Conservation (phyloP, 2,329 filamentous ascomycete genomes). For the Aaosphaeria arxii region DNA sequence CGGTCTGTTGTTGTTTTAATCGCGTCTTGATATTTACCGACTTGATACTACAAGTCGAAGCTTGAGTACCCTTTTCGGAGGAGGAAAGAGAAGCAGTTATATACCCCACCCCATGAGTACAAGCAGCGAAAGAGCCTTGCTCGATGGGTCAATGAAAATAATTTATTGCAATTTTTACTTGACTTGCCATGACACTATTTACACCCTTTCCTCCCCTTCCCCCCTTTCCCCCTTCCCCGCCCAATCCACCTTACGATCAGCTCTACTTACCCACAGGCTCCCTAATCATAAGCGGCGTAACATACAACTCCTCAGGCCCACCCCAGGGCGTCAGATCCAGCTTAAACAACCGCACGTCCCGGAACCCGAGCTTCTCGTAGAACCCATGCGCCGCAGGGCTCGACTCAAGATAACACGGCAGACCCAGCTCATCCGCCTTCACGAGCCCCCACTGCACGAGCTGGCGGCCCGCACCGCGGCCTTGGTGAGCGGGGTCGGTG, state of each 20-base stretch:
- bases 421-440: conserved; percentile 20
- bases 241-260: not conserved
- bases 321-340: conserved; percentile 16
- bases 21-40: too few species aligned
- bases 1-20: too few species aligned
- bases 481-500: conserved; percentile 22
- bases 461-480: conserved; percentile 19
- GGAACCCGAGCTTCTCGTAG: conserved; percentile 24
- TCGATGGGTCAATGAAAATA: too few species aligned
- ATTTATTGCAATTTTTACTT: too few species aligned
- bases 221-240: not conserved
- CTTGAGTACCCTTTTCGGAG: too few species aligned
- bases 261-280: conserved; percentile 2
- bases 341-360: conserved; percentile 15
- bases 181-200: not conserved
- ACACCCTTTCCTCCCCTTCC: not conserved
- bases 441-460: conserved; percentile 19
- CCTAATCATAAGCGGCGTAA: conserved; percentile 24
- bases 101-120: too few species aligned
- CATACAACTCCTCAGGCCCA: conserved; percentile 9
- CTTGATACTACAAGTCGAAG: too few species aligned
- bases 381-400: conserved; percentile 14
- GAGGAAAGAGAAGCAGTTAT: too few species aligned
- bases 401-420: conserved; percentile 25
- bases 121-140: too few species aligned